phyloP scores from a whole-genome alignment of 1,139 yeast species.

The Blastobotrys petasosporus region DNA sequence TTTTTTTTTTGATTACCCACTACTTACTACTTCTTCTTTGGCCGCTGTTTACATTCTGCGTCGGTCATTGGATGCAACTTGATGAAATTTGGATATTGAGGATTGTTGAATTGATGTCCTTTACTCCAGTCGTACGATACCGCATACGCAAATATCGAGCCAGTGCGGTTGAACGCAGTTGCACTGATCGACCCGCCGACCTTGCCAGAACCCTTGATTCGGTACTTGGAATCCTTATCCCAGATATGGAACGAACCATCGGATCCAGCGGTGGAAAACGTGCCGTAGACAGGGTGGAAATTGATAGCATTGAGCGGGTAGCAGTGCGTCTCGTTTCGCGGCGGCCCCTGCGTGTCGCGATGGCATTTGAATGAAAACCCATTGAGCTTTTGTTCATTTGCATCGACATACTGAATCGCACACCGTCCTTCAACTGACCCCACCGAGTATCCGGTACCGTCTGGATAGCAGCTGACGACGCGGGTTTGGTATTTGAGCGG shows the following conservation, averaged over 20 bases:
- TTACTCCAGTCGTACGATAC: constrained; percentile 68
- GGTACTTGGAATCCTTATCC: constrained; percentile 91
- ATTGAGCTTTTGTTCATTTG: constrained; percentile 52
- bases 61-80: constrained; percentile 82
- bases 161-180: constrained; percentile 75
- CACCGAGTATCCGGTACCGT: constrained; percentile 86
- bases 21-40: constrained; percentile 20
- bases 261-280: constrained; percentile 90
- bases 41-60: constrained; percentile 78
- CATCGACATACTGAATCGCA: constrained; percentile 92
- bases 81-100: constrained; percentile 67
- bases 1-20: not conserved
- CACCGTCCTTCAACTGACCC: constrained; percentile 96
- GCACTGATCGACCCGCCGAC: constrained; percentile 71
- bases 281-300: constrained; percentile 87
- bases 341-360: constrained; percentile 42
- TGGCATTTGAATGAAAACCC: constrained; percentile 96
- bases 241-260: constrained; percentile 94
- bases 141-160: constrained; percentile 86
- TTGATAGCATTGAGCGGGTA: constrained; percentile 75
- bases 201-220: constrained; percentile 74
- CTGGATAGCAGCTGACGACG: constrained; percentile 73
- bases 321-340: constrained; percentile 47
- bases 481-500: constrained; percentile 92
- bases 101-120: constrained; percentile 74